Evolutionary conservation across 2,329 filamentous ascomycete genomes (phyloP), one percentile per base, ranked within the genome.

Genomic region (Massarina eburnea): DNA sequence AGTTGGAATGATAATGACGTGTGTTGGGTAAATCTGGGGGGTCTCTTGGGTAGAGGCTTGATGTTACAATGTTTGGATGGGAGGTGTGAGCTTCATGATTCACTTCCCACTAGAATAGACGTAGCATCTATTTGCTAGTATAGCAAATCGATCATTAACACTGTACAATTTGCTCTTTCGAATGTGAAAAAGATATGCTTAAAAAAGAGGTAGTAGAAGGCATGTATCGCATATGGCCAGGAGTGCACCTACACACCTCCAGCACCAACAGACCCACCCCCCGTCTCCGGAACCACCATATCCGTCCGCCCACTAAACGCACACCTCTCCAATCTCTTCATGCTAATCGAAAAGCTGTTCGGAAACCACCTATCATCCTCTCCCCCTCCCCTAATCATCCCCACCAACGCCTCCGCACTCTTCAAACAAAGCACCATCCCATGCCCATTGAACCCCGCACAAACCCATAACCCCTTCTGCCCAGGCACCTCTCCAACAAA

Each of bases 361-460:
- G 81, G 81, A 37, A 84, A 82, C 81, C 80, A 84, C 8, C 54
- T 55, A 9, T 59, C 61, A 14, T 41, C 70, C 10, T 41, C 27
- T 49, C 58, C 53, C 17, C 64, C 41, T 8, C 14, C 29, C 10
- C 6, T 34, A 50, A 84, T 75, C 78, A 85, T 82, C 22, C 71
- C 67, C 1, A 76, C 79, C 46, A 86, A 55, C 0, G 78, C 83
- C 53, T 78, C 75, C 0, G 82, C 82, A 21, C 77, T 79, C 61
- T 82, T 78, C 70, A 82, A 79, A 43, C 81, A 81, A 24, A 82
- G 64, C 1, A 83, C 83, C 84, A 86, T 86, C 0, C 83, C 64
- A 61, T 86, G 82, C 1, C 84, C 84, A 52, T 84, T 83, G 52
- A 86, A 86, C 5, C 80, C 77, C 3, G 79, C 80, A 24, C 76